Percentiles rank a stretch among this genome's conserved stretches.
Conservation (phyloP, 805 yeast genomes). For the Candida suzukii region DNA sequence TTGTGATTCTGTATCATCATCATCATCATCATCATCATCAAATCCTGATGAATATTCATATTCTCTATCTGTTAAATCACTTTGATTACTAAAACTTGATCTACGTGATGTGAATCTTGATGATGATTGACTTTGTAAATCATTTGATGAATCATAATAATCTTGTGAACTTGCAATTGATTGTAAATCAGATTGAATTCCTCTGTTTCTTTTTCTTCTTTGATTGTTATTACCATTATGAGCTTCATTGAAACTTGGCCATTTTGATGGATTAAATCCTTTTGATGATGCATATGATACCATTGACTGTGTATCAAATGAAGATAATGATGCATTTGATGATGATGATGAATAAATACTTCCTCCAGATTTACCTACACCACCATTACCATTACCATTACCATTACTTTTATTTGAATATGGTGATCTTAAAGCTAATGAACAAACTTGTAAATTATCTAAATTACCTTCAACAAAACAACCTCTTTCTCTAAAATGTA, state of each 20-base stretch:
- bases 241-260: constrained; percentile 1
- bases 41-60: too few species aligned
- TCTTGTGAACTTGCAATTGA: background rate
- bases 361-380: background rate
- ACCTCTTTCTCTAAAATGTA: constrained; percentile 77
- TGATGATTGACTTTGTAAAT: constrained; percentile 1
- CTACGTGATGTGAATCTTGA: constrained; percentile 4
- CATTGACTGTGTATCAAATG: constrained; percentile 30
- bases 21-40: constrained; percentile 4
- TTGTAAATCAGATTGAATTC: background rate
- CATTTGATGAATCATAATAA: background rate
- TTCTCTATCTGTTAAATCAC: constrained; percentile 12
- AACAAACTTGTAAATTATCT: constrained; percentile 67
- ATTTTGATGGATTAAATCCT: too few species aligned
- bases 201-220: background rate
- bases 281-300: constrained; percentile 27
- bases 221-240: constrained; percentile 3
- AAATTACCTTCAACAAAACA: constrained; percentile 87
- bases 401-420: background rate
- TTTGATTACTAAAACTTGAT: constrained; percentile 23
- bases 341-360: constrained; percentile 2
- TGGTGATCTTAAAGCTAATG: constrained; percentile 28
- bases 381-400: background rate
- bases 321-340: constrained; percentile 8
- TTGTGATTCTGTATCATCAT: constrained; percentile 1